These are phyloP conservation scores for Salvia splendens DNA, from an alignment of 257 asterid genomes.

Conservation along the genomic window DNA sequence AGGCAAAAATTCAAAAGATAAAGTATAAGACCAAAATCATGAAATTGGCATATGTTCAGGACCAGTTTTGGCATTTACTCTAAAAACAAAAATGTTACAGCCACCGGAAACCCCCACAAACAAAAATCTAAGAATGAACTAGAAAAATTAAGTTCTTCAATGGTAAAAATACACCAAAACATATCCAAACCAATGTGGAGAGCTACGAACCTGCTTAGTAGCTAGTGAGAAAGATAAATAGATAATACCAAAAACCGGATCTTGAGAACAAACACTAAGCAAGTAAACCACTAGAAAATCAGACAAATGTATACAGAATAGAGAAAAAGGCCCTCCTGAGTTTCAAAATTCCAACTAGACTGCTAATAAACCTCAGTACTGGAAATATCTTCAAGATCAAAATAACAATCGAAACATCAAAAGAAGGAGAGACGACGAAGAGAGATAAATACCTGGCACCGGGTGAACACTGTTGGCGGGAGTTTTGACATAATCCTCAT, in stretches of 20 bases:
- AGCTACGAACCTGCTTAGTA: background rate
- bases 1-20: too few species aligned
- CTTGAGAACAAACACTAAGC: background rate
- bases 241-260: background rate
- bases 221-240: background rate
- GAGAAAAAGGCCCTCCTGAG: background rate
- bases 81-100: too few species aligned
- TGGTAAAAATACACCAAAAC: background rate
- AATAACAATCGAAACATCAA: too few species aligned
- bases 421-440: conserved; percentile 3
- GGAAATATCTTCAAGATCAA: conserved; percentile 13
- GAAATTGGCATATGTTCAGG: too few species aligned
- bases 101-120: background rate
- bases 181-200: background rate
- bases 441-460: conserved; percentile 66
- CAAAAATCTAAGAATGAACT: background rate
- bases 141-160: background rate
- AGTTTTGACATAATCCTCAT: conserved; percentile 77
- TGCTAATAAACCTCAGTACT: background rate
- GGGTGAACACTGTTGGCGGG: conserved; percentile 58
- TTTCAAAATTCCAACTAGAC: conserved; percentile 13
- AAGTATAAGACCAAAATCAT: too few species aligned
- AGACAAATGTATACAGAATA: background rate
- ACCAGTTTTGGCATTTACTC: too few species aligned
- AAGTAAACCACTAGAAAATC: too few species aligned